These are phyloP conservation scores for Obba rivulosa DNA, from an alignment of 768 basidiomycete genomes.

Conservation along the genomic window DNA sequence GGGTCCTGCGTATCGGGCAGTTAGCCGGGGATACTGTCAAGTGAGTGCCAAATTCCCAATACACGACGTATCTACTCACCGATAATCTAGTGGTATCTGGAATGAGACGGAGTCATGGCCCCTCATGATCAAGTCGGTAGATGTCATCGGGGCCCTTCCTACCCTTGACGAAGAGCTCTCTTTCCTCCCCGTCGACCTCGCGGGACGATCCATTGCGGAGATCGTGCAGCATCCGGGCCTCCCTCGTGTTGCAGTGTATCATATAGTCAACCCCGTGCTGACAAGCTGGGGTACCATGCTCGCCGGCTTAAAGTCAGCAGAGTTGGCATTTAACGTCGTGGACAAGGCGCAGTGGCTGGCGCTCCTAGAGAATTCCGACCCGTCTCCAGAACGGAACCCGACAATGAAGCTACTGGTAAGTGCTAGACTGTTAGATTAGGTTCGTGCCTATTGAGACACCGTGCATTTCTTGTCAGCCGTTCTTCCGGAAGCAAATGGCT, in stretches of 20 bases:
- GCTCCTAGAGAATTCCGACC: conserved; percentile 29
- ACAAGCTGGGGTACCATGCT: conserved; percentile 36
- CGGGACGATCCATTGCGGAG: conserved; percentile 42
- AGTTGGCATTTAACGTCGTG: conserved; percentile 36
- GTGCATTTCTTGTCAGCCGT: too few species aligned
- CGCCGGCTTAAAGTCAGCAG: conserved; percentile 30
- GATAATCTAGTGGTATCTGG: conserved; percentile 37
- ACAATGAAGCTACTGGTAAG: conserved; percentile 36
- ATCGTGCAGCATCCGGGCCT: conserved; percentile 25
- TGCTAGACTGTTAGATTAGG: too few species aligned
- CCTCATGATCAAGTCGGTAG: conserved; percentile 40
- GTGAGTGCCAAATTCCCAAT: conserved; percentile 10
- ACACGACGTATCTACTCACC: too few species aligned
- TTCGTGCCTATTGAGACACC: too few species aligned
- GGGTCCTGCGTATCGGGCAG: conserved; percentile 45
- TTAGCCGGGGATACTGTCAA: conserved; percentile 45
- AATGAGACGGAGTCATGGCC: conserved; percentile 45
- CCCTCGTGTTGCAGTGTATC: conserved; percentile 26
- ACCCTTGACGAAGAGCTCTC: conserved; percentile 30
- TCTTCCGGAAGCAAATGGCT: too few species aligned
- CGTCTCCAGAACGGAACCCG: conserved; percentile 34
- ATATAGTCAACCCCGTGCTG: conserved; percentile 32
- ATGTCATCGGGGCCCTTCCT: conserved; percentile 34
- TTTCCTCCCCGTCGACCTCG: conserved; percentile 51
- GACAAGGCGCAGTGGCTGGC: conserved; percentile 32